A percentile compares a stretch with the other conserved stretches of the same genome.
phyloP scores from a whole-genome alignment of 1,284 basidiomycete genomes.

The Stereum hirsutum region DNA sequence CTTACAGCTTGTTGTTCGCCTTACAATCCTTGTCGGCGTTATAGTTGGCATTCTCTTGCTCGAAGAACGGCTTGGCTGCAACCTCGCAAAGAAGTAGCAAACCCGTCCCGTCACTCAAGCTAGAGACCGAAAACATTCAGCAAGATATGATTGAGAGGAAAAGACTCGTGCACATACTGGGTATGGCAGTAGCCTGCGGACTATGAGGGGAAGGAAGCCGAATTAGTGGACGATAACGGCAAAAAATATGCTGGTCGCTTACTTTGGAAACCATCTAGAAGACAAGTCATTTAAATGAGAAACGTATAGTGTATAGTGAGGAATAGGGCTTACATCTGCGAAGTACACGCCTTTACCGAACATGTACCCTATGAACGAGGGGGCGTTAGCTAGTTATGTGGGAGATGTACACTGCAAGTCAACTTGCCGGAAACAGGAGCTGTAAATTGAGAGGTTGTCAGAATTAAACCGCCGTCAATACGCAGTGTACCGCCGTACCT shows the following conservation, averaged over 20 bases:
- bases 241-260: constrained; percentile 6
- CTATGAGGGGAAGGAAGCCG: constrained; percentile 15
- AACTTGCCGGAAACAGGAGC: constrained; percentile 38
- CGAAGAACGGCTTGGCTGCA: constrained; percentile 46
- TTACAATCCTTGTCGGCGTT: constrained; percentile 42
- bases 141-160: not conserved
- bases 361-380: constrained; percentile 36
- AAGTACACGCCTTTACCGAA: constrained; percentile 67
- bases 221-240: not conserved
- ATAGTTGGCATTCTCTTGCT: constrained; percentile 37
- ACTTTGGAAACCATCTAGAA: constrained; percentile 58
- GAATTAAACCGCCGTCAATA: constrained; percentile 1
- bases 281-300: constrained; percentile 1
- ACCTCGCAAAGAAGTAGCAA: constrained; percentile 53
- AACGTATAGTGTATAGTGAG: not conserved
- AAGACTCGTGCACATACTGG: constrained; percentile 25
- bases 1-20: constrained; percentile 22
- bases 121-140: constrained; percentile 13
- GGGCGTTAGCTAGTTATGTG: not conserved
- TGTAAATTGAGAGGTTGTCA: constrained; percentile 10
- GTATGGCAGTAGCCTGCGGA: constrained; percentile 53
- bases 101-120: constrained; percentile 41
- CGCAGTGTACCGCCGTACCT: constrained; percentile 23
- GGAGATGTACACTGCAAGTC: not conserved
- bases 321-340: constrained; percentile 40